A percentile compares a stretch with the other conserved stretches of the same genome.
phyloP scores from a whole-genome alignment of 257 asterid species.

The Ilex aquifolium region DNA sequence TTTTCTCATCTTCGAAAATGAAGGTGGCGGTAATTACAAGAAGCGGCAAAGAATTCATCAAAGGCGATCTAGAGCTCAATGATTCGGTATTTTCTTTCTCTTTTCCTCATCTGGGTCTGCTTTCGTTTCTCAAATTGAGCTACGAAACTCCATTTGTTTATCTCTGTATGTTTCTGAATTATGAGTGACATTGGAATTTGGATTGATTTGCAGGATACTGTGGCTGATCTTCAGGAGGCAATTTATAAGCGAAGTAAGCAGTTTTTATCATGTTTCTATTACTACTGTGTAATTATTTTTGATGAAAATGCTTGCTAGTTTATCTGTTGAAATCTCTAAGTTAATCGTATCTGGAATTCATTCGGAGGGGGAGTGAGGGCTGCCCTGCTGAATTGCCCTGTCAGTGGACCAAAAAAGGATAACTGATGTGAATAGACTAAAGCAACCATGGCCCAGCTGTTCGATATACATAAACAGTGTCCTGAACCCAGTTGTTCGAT shows the following conservation, averaged over 20 bases:
- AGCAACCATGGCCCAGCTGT: no score
- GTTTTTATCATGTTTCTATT: background rate
- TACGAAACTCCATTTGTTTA: background rate
- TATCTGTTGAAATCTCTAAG: no score
- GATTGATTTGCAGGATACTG: constrained; percentile 60
- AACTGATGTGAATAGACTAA: no score
- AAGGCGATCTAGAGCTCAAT: constrained; percentile 66
- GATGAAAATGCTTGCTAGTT: no score
- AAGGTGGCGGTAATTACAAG: constrained; percentile 71
- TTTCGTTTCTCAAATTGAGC: background rate
- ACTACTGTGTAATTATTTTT: no score
- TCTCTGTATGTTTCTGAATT: no score
- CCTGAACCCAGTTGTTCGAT: no score
- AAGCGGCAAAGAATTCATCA: constrained; percentile 79
- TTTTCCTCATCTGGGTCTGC: background rate
- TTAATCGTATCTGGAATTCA: no score
- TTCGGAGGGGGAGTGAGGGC: no score
- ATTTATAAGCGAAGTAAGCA: constrained; percentile 74
- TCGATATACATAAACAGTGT: no score
- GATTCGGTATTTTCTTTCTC: constrained; percentile 42
- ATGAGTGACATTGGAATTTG: constrained; percentile 16
- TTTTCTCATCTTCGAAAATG: constrained; percentile 24
- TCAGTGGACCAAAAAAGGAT: no score
- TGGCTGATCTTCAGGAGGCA: constrained; percentile 87
- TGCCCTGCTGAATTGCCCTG: no score